A percentile compares a stretch with the other conserved stretches of the same genome.
Conservation (phyloP, 2,329 filamentous ascomycete genomes). For the Microdochium trichocladiopsis region DNA sequence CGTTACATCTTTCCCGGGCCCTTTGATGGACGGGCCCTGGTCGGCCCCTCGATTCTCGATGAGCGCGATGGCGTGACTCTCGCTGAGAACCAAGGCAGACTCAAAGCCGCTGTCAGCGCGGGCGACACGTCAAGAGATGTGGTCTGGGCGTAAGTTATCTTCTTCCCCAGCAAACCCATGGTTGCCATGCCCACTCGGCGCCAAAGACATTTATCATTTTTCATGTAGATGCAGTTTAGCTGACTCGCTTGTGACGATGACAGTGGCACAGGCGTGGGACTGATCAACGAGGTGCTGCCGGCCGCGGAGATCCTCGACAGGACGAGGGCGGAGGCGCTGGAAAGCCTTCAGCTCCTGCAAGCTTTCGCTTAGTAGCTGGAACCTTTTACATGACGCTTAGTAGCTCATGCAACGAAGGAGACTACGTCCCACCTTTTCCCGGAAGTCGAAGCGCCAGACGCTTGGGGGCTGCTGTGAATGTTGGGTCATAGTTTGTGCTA, state of each 20-base stretch:
- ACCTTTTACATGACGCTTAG: no score
- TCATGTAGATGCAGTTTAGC: no score
- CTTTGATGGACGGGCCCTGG: slow-evolving; percentile 21
- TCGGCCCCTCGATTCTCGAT: slow-evolving; percentile 16
- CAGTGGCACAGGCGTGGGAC: slow-evolving; percentile 19
- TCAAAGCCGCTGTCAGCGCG: slow-evolving; percentile 11
- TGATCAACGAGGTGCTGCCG: slow-evolving; percentile 15
- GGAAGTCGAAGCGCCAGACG: no score
- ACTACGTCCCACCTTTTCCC: no score
- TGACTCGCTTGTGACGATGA: background rate
- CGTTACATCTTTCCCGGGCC: slow-evolving; percentile 17
- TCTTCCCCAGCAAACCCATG: no score
- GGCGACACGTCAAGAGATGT: slow-evolving; percentile 18
- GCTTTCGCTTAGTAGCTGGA: no score
- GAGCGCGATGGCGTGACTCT: slow-evolving; percentile 14
- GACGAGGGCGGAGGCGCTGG: slow-evolving; percentile 15
- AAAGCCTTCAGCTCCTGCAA: slow-evolving; percentile 6
- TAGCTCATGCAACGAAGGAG: no score
- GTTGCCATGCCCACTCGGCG: no score
- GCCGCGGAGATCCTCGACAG: slow-evolving; percentile 17
- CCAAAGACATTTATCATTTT: no score
- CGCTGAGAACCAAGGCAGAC: slow-evolving; percentile 15
- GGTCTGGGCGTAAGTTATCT: slow-evolving; percentile 23
- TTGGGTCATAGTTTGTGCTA: no score
- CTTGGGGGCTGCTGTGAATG: no score